Evolutionary conservation across 1,284 basidiomycete species (phyloP).

Genomic region (Mycocalia duriaeana): DNA sequence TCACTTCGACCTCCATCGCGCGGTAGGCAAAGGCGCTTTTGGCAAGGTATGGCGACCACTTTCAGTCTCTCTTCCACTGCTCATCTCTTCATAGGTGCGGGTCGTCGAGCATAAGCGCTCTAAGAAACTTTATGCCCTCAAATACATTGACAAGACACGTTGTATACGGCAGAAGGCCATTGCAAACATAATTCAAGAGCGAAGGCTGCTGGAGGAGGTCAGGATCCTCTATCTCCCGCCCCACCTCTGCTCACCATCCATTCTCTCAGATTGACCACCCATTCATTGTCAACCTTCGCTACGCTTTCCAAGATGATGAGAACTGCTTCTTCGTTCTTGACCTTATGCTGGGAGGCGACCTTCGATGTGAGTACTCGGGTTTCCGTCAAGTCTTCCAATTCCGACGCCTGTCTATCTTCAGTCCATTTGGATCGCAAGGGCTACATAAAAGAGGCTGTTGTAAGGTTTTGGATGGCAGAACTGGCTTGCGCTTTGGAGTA

Average conservation of each 20-base stretch:
- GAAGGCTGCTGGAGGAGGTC: slow-evolving; percentile 85
- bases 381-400: slow-evolving; percentile 15
- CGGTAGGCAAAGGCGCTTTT: slow-evolving; percentile 96
- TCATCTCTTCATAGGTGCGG: slow-evolving; percentile 49
- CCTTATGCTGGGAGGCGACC: slow-evolving; percentile 92
- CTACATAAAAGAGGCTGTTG: slow-evolving; percentile 73
- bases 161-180: slow-evolving; percentile 92
- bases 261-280: slow-evolving; percentile 81
- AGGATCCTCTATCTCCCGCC: slow-evolving; percentile 26
- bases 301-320: slow-evolving; percentile 97
- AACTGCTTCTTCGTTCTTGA: slow-evolving; percentile 98
- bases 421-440: slow-evolving; percentile 87
- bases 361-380: slow-evolving; percentile 66
- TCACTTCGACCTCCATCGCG: slow-evolving; percentile 91
- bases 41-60: slow-evolving; percentile 68
- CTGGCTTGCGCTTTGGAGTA: slow-evolving; percentile 83
- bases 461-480: slow-evolving; percentile 90
- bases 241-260: slow-evolving; percentile 9
- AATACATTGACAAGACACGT: slow-evolving; percentile 94
- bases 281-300: slow-evolving; percentile 91
- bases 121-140: slow-evolving; percentile 91
- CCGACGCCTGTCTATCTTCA: slow-evolving; percentile 25
- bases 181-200: slow-evolving; percentile 92
- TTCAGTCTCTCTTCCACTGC: slow-evolving; percentile 2
- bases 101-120: slow-evolving; percentile 95